Conservation (phyloP, 2,329 filamentous ascomycete species). For the Neospermospora avenae region DNA sequence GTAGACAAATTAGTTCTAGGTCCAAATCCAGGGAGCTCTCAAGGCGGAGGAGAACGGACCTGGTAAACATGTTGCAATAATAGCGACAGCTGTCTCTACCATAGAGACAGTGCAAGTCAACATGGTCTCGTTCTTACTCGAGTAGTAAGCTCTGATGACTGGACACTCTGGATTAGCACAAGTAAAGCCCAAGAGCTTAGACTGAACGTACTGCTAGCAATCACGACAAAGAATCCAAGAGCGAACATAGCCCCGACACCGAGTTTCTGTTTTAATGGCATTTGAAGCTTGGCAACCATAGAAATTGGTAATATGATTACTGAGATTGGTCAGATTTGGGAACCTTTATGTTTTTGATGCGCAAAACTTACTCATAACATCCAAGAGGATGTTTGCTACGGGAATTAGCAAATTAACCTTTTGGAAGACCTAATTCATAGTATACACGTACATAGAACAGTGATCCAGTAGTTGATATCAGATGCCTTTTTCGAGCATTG, state of each 20-base stretch:
- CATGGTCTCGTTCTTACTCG: slow-evolving; percentile 37
- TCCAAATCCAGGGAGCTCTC: neutral
- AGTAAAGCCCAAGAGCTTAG: slow-evolving; percentile 4
- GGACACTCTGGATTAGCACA: neutral
- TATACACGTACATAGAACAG: slow-evolving; percentile 1
- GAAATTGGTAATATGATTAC: slow-evolving; percentile 37
- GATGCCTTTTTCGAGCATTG: slow-evolving; percentile 12
- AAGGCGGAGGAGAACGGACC: neutral
- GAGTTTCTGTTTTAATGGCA: slow-evolving; percentile 22
- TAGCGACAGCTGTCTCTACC: slow-evolving; percentile 40
- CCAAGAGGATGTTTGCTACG: neutral
- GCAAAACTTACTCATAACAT: neutral
- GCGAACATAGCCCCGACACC: slow-evolving; percentile 16
- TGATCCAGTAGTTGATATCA: slow-evolving; percentile 19
- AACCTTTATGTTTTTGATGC: neutral
- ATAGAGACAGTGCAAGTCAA: slow-evolving; percentile 39
- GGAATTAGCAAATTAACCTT: neutral
- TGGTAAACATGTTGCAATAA: slow-evolving; percentile 35
- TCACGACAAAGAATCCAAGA: slow-evolving; percentile 13
- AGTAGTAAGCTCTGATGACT: slow-evolving; percentile 38
- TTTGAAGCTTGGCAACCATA: slow-evolving; percentile 37
- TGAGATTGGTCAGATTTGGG: slow-evolving; percentile 8
- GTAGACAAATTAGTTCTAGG: neutral
- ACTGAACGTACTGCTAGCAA: slow-evolving; percentile 7
- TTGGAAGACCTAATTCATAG: neutral